Conservation (phyloP, 768 basidiomycete species). For the button mushroom (Agaricus bisporus) region DNA sequence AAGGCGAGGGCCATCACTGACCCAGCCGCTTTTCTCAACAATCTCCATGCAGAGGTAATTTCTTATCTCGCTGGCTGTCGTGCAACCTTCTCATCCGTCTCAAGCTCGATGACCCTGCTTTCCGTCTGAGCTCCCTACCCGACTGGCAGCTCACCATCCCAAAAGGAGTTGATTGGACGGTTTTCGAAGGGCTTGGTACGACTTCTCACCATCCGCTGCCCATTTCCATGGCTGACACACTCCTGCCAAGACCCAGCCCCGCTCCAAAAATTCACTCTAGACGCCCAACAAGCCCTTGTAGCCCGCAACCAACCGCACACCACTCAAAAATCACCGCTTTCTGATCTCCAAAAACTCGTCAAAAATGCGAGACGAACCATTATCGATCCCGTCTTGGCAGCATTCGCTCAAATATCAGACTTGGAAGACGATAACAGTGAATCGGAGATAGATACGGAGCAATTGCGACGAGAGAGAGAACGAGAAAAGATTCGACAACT, state of each 20-base stretch:
- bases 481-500: constrained; percentile 49
- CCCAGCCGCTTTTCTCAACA: constrained; percentile 26
- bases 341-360: constrained; percentile 54
- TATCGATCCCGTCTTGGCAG: constrained; percentile 41
- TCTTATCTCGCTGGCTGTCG: neutral
- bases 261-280: constrained; percentile 40
- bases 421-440: constrained; percentile 31
- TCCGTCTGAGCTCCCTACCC: constrained; percentile 38
- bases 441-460: constrained; percentile 25
- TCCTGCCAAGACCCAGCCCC: constrained; percentile 43
- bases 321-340: constrained; percentile 39
- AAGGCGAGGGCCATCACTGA: constrained; percentile 30
- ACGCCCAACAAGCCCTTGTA: constrained; percentile 26
- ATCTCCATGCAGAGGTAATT: constrained; percentile 29
- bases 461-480: constrained; percentile 35
- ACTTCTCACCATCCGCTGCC: neutral
- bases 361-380: constrained; percentile 43
- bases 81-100: neutral
- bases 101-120: constrained; percentile 24
- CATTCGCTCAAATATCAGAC: constrained; percentile 25
- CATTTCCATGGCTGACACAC: neutral
- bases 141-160: constrained; percentile 40
- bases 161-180: constrained; percentile 54
- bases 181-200: constrained; percentile 53
- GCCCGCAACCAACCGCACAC: constrained; percentile 29